Conservation (phyloP, 208 protist genomes). For the Spongospora subterranea region DNA sequence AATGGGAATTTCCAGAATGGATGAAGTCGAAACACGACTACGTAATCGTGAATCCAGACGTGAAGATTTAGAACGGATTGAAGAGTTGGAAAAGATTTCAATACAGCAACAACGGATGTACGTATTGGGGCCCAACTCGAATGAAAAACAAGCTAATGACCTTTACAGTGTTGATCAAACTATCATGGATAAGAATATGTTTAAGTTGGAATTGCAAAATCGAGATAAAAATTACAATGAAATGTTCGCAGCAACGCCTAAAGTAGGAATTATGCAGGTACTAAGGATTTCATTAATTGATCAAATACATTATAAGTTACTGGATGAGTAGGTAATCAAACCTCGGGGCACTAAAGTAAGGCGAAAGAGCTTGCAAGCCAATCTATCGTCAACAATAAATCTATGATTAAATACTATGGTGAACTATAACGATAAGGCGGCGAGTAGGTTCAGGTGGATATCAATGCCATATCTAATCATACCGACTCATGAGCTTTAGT, state of each 20-base stretch:
- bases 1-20: too few relatives aligned
- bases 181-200: constrained; percentile 26
- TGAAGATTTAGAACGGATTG: constrained; percentile 22
- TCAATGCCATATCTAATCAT: neutral
- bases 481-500: neutral
- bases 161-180: constrained; percentile 19
- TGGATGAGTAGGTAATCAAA: neutral
- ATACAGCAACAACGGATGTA: constrained; percentile 9
- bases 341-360: neutral
- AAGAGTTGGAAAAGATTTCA: neutral
- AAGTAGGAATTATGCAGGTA: constrained; percentile 22
- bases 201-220: constrained; percentile 51
- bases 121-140: neutral
- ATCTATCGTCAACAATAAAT: neutral
- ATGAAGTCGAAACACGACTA: constrained; percentile 7
- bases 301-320: neutral
- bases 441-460: neutral
- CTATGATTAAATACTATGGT: neutral
- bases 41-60: constrained; percentile 26
- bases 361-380: neutral
- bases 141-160: neutral
- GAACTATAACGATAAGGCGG: neutral
- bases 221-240: constrained; percentile 47
- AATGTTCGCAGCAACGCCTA: neutral
- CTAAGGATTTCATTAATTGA: neutral